Base-by-base conservation (phyloP, 768 basidiomycete genomes). In the Grammothele lineata region DNA sequence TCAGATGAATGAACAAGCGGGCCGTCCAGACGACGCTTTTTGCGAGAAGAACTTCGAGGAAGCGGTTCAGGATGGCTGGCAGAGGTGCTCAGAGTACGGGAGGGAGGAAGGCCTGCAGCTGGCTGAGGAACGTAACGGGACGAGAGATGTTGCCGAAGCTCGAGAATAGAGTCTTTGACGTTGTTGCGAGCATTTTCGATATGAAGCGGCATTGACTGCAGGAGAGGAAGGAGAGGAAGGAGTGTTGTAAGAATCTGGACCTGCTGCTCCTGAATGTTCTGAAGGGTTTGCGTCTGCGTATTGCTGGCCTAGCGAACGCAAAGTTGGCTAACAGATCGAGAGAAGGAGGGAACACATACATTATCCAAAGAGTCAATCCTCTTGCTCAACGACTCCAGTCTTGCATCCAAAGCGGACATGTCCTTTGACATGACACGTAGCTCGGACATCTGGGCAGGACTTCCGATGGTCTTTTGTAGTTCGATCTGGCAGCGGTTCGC, bases 401-500 rank as follows among this genome's bases (percentile, higher is more conserved):
- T 54, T 26, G 37, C 41, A 18, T 52, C 47, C 6, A 57, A 32
- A 4, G 46, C 14, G 3, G 37, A 27, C 23, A 65, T 37, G 6
- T 53, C 46, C 22, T 51, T 47, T 2, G 46, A 49, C 5, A 63
- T 37, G 9, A 55, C 50, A 4, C 50, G 42, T 7, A 62, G 23
- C 10, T 54, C 46, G 3, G 60, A 3, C 59, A 58, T 62, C n/a
- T 87, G 85, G 0, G 76, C 75, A 0, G 83, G 84, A 6, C 57
- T 60, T 7, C 84, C 83, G 6, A 87, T 53, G 35, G 76, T 66
- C 26, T 73, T 75, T 55, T 81, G 80, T 23, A 87, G 62, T 54
- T 80, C 76, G 2, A 67, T 70, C 59, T 87, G 85, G 50, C 74
- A 77, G 55, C 81, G 71, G 54, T 81, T 83, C 8, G 80, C 85